These are phyloP conservation scores for Colletotrichum cereale DNA, from an alignment of 2,329 filamentous ascomycete species.

Conservation along the genomic window DNA sequence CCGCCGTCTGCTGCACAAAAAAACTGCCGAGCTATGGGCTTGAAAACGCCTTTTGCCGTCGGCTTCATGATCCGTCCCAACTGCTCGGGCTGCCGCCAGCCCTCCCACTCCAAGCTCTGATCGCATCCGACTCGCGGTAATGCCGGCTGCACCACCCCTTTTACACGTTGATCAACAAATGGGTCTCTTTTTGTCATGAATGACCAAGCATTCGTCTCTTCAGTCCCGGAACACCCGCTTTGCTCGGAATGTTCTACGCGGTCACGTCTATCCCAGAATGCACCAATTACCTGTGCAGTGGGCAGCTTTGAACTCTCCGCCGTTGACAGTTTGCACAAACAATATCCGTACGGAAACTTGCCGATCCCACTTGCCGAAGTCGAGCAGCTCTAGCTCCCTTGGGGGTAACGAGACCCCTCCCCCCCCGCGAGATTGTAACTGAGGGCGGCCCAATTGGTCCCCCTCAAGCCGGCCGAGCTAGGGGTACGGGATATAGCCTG, in stretches of 20 bases:
- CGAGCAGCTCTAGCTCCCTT: constrained; percentile 17
- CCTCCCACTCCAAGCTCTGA: neutral
- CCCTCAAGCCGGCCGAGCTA: neutral
- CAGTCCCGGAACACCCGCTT: neutral
- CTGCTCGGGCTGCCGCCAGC: neutral
- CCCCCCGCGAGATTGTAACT: constrained; percentile 16
- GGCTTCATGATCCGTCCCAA: neutral
- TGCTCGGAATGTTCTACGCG: neutral
- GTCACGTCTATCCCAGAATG: neutral
- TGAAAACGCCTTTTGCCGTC: neutral
- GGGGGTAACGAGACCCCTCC: constrained; percentile 19
- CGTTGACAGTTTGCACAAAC: neutral
- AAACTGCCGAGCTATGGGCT: neutral
- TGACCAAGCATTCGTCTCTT: neutral
- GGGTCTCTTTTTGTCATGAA: neutral
- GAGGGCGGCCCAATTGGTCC: constrained; percentile 16
- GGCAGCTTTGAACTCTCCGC: neutral
- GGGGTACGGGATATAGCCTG: constrained; percentile 8
- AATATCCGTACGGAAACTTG: constrained; percentile 19
- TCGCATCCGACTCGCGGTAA: neutral
- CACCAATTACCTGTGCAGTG: neutral
- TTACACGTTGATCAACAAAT: neutral
- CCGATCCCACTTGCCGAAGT: constrained; percentile 38
- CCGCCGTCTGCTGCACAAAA: neutral
- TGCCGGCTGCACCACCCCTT: neutral